Conservation (phyloP, 75 land plant species). For the Pinus taeda region DNA sequence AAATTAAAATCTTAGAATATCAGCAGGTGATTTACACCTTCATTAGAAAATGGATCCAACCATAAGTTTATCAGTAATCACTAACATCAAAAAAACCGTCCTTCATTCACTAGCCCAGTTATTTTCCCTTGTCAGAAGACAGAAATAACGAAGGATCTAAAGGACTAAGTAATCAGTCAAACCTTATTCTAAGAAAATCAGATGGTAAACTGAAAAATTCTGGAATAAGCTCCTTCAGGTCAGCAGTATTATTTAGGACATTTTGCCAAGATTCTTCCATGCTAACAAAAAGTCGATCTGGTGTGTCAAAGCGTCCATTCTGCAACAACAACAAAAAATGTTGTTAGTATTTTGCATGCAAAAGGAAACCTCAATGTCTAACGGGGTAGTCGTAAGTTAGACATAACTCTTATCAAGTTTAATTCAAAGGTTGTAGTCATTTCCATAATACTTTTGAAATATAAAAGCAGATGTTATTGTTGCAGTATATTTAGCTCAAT, state of each 20-base stretch:
- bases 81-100: neutral
- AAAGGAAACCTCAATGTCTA: neutral
- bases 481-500: neutral
- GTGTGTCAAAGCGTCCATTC: slow-evolving; percentile 58
- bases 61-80: neutral
- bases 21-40: neutral
- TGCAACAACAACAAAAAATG: slow-evolving; percentile 13
- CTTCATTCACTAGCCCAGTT: neutral
- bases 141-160: neutral
- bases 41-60: neutral
- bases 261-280: slow-evolving; percentile 46
- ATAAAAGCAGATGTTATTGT: neutral
- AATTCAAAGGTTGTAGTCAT: neutral
- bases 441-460: neutral
- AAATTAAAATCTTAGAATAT: neutral
- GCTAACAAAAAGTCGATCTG: slow-evolving; percentile 45
- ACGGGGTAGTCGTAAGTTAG: neutral
- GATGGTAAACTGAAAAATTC: slow-evolving; percentile 43
- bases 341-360: neutral
- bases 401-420: neutral
- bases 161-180: neutral
- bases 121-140: neutral
- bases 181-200: slow-evolving; percentile 44
- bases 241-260: slow-evolving; percentile 44
- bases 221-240: slow-evolving; percentile 48